A percentile compares a stretch with the other conserved stretches of the same genome.
Evolutionary conservation across 1,139 yeast genomes (phyloP).

Genomic region (Candida gigantensis): DNA sequence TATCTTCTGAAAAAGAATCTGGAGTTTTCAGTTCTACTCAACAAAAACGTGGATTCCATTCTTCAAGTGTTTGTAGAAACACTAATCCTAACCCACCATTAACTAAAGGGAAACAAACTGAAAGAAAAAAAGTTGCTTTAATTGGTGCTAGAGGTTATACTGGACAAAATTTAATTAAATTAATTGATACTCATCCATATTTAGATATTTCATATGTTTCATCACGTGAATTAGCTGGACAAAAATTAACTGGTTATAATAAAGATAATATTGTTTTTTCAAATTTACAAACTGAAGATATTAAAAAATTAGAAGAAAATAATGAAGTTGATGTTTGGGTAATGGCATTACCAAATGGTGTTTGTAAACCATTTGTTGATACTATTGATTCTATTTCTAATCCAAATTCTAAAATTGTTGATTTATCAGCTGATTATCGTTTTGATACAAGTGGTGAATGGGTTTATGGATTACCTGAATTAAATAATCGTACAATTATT

Average conservation of each 20-base stretch:
- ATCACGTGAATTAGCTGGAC: constrained; percentile 90
- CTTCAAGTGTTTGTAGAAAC: constrained; percentile 26
- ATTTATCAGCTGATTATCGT: constrained; percentile 93
- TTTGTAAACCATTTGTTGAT: constrained; percentile 94
- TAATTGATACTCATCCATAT: constrained; percentile 85
- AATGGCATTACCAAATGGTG: constrained; percentile 98
- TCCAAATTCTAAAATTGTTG: constrained; percentile 76
- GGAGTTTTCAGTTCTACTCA: constrained; percentile 40
- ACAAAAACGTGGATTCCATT: constrained; percentile 45
- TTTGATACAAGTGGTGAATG: constrained; percentile 86
- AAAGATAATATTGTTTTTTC: constrained; percentile 79
- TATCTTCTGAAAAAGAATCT: constrained; percentile 42
- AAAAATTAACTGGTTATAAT: constrained; percentile 81
- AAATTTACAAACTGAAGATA: constrained; percentile 85
- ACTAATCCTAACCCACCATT: constrained; percentile 77
- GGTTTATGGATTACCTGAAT: constrained; percentile 91
- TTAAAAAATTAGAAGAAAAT: constrained; percentile 70
- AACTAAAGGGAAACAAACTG: constrained; percentile 59
- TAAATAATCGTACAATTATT: constrained; percentile 65
- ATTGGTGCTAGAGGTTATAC: constrained; percentile 99
- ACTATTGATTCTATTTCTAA: constrained; percentile 74
- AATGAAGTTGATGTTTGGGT: constrained; percentile 94
- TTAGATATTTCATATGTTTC: constrained; percentile 91
- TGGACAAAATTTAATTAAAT: constrained; percentile 86
- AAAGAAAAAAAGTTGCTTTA: constrained; percentile 75